phyloP scores from a whole-genome alignment of 2,329 filamentous ascomycete genomes.

The Fusarium sp. region DNA sequence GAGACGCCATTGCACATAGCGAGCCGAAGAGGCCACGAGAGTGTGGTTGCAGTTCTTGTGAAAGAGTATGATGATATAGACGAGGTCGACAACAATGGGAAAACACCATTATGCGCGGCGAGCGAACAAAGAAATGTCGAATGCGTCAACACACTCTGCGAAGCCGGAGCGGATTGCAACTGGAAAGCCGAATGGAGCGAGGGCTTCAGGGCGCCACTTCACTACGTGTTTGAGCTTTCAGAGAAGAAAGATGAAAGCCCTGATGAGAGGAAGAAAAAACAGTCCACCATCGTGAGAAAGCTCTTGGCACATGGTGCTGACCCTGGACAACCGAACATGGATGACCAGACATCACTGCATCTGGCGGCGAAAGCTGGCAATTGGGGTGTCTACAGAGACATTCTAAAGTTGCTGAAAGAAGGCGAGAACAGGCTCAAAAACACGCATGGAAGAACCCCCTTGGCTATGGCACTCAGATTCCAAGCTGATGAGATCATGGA shows the following conservation, averaged over 20 bases:
- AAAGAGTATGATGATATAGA: neutral
- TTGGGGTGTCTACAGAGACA: neutral
- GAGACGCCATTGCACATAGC: neutral
- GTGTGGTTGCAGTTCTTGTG: neutral
- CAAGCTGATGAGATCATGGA: neutral
- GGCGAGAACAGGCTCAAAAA: neutral
- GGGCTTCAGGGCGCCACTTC: neutral
- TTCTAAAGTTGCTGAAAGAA: neutral
- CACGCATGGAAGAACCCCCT: neutral
- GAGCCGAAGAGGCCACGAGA: neutral
- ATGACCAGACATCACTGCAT: neutral
- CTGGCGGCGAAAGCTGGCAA: neutral
- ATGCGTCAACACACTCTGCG: neutral
- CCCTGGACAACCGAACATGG: neutral
- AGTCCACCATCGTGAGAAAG: neutral
- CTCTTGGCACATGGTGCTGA: neutral
- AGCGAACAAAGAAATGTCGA: neutral
- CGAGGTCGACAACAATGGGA: neutral
- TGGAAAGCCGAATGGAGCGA: neutral
- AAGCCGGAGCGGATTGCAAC: neutral
- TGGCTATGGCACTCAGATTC: neutral
- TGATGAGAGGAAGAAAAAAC: neutral
- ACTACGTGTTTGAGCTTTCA: neutral
- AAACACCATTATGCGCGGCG: neutral
- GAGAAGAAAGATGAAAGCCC: neutral